Base-by-base conservation (phyloP, 2,329 filamentous ascomycete species). In the Dothideomycetidae sp. region DNA sequence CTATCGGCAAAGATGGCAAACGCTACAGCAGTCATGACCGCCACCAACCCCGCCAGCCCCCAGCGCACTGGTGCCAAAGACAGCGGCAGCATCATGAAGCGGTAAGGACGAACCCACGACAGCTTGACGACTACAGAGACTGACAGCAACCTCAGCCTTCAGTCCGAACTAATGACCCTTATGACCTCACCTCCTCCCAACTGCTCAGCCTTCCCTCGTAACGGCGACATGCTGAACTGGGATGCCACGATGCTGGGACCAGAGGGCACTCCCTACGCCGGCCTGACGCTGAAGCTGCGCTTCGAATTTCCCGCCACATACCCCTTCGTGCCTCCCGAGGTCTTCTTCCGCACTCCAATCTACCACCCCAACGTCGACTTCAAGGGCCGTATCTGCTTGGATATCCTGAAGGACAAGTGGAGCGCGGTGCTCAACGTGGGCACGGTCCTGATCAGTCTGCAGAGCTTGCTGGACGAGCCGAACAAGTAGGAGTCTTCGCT, bases 291-390 rank as follows among this genome's bases (percentile, higher is more conserved):
- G 64, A 96, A 94, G 67, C 81, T 98, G 48, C 80, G 77, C 49
- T 88, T 98, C 57, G 70, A 75, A 33, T 98, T 96, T 62, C 85
- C 88, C 5, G 67, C 73, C 50, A 93, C 88, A 64, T 98, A 98
- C 57, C 90, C 90, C 7, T 94, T 94, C 59, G 73, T 78, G 1
- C 75, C 90, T 14, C 90, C 90, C 1, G 84, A 80, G 2, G 90
- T 98, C 12, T 71, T 93, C 42, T 98, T 94, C 75, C 93, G 86
- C 67, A 98, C 92, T 5, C 90, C 90, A 26, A 94, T 98, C 62
- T 98, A 96, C 68, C 90, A 98, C 61, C 90, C 90, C 37, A 98
- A 98, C 52, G 83, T 98, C 50, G 90, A 98, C 64, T 94, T 98
- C 65, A 86, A 81, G 3, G 90, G 90, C 29, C 75, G 90, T 40